These are phyloP conservation scores for Chytridiales sp. DNA, from an alignment of 371 early-diverging fungal genomes.

Conservation along the genomic window DNA sequence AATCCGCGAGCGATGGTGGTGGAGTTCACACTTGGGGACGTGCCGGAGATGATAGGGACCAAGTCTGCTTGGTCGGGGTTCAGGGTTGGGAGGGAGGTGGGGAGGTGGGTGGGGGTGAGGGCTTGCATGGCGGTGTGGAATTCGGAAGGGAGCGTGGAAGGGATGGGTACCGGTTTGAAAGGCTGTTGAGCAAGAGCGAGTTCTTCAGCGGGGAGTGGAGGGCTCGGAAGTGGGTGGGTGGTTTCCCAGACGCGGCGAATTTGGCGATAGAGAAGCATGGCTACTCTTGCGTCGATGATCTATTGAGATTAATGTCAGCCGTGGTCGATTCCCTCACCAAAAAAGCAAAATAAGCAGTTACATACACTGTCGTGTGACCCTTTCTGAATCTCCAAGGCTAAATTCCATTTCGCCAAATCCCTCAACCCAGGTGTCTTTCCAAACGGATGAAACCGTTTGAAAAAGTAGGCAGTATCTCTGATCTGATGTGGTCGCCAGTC, in stretches of 20 bases:
- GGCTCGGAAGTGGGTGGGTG: constrained; percentile 15
- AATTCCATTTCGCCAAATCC: constrained; percentile 63
- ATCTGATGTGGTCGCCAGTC: constrained; percentile 10
- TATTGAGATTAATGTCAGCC: neutral
- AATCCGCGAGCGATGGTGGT: neutral
- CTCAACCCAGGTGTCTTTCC: constrained; percentile 52
- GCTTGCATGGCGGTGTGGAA: constrained; percentile 15
- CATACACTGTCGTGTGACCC: constrained; percentile 67
- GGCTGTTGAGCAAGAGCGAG: neutral
- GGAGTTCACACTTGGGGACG: neutral
- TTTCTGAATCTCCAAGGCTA: constrained; percentile 76
- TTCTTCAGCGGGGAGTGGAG: neutral
- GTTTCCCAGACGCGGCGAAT: constrained; percentile 78
- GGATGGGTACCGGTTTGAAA: constrained; percentile 18
- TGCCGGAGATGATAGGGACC: neutral
- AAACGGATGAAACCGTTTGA: constrained; percentile 26
- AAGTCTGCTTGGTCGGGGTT: neutral
- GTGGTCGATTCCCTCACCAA: neutral
- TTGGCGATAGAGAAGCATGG: constrained; percentile 82
- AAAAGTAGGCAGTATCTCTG: constrained; percentile 31
- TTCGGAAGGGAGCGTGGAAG: constrained; percentile 11
- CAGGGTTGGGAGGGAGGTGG: neutral
- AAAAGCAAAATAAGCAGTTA: neutral
- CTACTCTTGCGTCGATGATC: constrained; percentile 81
- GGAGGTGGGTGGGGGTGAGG: neutral